Evolutionary conservation across 305 asterid species (phyloP).

Genomic region (Ajuga reptans): DNA sequence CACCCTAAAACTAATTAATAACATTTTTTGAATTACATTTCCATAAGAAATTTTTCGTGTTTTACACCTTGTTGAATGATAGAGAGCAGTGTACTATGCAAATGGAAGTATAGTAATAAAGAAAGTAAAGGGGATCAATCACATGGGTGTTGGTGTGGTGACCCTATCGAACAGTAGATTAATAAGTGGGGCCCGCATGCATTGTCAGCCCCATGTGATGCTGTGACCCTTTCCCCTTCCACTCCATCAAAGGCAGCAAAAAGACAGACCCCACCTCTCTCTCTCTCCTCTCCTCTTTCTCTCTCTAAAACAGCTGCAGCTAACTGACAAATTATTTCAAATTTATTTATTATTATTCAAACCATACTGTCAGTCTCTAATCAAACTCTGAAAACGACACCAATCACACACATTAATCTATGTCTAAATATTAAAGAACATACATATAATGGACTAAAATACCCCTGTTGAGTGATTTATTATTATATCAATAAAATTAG

Average conservation of each 20-base stretch:
- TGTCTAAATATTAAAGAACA: not conserved
- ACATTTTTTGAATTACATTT: too few species aligned
- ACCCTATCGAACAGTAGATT: constrained; percentile 6
- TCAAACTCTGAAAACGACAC: constrained; percentile 28
- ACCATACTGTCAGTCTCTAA: constrained; percentile 21
- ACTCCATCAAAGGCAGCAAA: constrained; percentile 20
- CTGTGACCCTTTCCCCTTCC: constrained; percentile 20
- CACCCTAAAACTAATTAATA: too few species aligned
- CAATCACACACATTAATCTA: constrained; percentile 26
- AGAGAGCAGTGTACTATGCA: not conserved
- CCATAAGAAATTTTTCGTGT: not conserved
- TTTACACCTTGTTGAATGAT: not conserved
- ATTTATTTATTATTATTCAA: not conserved
- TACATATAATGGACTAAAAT: not conserved
- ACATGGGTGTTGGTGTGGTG: constrained; percentile 34
- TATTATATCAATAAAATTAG: too few species aligned
- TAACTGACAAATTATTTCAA: constrained; percentile 32
- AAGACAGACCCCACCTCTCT: constrained; percentile 25
- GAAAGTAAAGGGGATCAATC: constrained; percentile 21
- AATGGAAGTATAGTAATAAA: not conserved
- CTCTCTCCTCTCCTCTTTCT: constrained; percentile 3
- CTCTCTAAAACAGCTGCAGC: constrained; percentile 26
- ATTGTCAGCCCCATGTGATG: constrained; percentile 43
- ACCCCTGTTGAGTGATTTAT: not conserved
- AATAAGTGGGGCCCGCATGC: constrained; percentile 22